Conservation (phyloP, 192 early-diverging fungal genomes). For the Mortierella alpina region DNA sequence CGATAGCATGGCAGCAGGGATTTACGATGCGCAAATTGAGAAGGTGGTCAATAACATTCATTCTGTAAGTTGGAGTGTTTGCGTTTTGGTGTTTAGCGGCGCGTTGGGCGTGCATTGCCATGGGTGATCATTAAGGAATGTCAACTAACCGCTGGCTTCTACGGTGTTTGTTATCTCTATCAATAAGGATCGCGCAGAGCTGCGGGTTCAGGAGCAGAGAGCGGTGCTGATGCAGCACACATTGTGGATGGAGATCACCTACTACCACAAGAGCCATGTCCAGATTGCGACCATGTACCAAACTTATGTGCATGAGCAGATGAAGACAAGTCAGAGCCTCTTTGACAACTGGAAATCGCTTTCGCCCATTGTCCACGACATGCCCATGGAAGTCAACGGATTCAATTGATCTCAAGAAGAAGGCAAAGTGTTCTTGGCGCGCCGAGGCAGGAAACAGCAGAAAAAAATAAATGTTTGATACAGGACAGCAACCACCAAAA, state of each 20-base stretch:
- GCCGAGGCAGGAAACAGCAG: neutral
- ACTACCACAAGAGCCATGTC: constrained; percentile 69
- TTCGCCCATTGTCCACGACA: constrained; percentile 57
- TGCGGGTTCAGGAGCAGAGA: constrained; percentile 60
- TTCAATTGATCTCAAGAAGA: constrained; percentile 42
- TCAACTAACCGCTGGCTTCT: neutral
- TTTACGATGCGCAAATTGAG: constrained; percentile 47
- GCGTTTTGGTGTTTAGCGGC: neutral
- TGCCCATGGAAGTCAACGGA: constrained; percentile 62
- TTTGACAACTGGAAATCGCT: constrained; percentile 64
- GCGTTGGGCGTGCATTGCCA: neutral
- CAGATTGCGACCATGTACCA: constrained; percentile 70
- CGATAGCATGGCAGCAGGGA: constrained; percentile 26
- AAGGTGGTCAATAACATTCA: constrained; percentile 36
- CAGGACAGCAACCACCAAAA: neutral
- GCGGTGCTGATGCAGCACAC: constrained; percentile 64
- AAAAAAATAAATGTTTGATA: neutral
- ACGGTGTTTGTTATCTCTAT: neutral
- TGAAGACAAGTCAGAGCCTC: constrained; percentile 61
- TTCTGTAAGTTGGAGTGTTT: constrained; percentile 6
- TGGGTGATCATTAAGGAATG: neutral
- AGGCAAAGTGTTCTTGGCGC: neutral
- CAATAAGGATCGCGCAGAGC: constrained; percentile 62
- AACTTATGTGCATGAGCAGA: constrained; percentile 67
- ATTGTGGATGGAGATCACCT: constrained; percentile 65